Base-by-base conservation (phyloP, 2,329 filamentous ascomycete genomes). In the Chaetoscypha palmicola region DNA sequence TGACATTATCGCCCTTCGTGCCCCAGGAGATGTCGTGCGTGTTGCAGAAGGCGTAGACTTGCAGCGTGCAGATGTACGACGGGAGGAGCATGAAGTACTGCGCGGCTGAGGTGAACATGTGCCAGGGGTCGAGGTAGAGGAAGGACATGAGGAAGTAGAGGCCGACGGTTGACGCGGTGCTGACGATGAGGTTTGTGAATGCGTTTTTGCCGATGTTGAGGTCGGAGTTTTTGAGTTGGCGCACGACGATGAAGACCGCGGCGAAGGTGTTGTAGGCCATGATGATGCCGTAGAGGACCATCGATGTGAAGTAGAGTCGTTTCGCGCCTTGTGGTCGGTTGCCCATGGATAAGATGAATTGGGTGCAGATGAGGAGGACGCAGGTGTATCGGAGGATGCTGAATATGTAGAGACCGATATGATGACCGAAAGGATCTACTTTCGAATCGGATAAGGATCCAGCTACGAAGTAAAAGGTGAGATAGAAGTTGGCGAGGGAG, bases 1-100 rank as follows among this genome's bases (percentile, higher is more conserved):
- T 83, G 26, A 94, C 81, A 65, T 98, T 98, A 73, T 98, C 92
- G 45, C 92, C 92, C 68, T 98, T 98, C 35, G 92, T 98, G 34
- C 92, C 92, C 92, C 92, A 98, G 0, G 90, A 94, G 16, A 98
- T 89, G 63, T 98, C 92, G 76, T 98, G 92, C 0, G 91, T 94
- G 69, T 98, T 98, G 72, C 92, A 97, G 67, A 98, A 98, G 33
- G 92, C 92, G 67, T 98, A 98, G 16, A 97, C 89, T 66, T 98
- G 92, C 2, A 98, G 75, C 0, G 88, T 97, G 70, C 92, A 97
- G 66, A 98, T 94, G 70, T 97, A 98, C 30, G 76, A 83, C 0
- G 92, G 92, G 26, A 98, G 73, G 20, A 98, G 79, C 36, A 90
- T 76, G 63, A 98, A 96, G 71, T 98, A 98, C 64, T 96, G 90